phyloP scores from a whole-genome alignment of 108 stramenopile genomes.

The Nitzschia putrida region DNA sequence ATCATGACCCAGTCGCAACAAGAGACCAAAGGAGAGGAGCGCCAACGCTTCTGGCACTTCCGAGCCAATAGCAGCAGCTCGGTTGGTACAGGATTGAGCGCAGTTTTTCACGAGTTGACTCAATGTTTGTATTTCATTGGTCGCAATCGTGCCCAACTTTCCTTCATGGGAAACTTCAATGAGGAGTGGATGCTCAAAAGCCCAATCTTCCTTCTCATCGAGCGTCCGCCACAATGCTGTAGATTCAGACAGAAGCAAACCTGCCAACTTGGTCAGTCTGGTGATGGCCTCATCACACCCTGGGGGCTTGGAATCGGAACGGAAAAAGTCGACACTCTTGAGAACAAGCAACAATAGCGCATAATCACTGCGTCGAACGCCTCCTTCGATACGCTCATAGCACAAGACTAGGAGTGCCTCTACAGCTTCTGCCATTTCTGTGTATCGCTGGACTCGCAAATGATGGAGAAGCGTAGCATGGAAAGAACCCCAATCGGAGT shows the following conservation, averaged over 20 bases:
- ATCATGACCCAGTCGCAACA: slow-evolving; percentile 49
- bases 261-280: slow-evolving; percentile 38
- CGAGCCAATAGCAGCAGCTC: not conserved
- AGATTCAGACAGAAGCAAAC: slow-evolving; percentile 56
- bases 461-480: slow-evolving; percentile 4
- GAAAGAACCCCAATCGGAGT: slow-evolving; percentile 4
- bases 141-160: not conserved
- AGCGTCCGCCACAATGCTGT: slow-evolving; percentile 65
- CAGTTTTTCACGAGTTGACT: not conserved
- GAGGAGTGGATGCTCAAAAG: slow-evolving; percentile 51
- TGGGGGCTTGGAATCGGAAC: slow-evolving; percentile 4
- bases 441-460: slow-evolving; percentile 3
- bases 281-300: not conserved
- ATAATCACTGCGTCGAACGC: slow-evolving; percentile 45
- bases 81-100: slow-evolving; percentile 17
- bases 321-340: slow-evolving; percentile 1
- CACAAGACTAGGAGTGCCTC: slow-evolving; percentile 57
- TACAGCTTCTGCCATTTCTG: slow-evolving; percentile 53
- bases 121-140: slow-evolving; percentile 34
- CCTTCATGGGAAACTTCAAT: slow-evolving; percentile 20
- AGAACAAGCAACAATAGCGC: slow-evolving; percentile 20
- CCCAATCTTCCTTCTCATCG: slow-evolving; percentile 35
- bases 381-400: slow-evolving; percentile 60
- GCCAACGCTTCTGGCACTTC: slow-evolving; percentile 51
- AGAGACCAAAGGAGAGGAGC: slow-evolving; percentile 60